Conservation (phyloP, 306 rosid species). For the Ochetophila trinervis region DNA sequence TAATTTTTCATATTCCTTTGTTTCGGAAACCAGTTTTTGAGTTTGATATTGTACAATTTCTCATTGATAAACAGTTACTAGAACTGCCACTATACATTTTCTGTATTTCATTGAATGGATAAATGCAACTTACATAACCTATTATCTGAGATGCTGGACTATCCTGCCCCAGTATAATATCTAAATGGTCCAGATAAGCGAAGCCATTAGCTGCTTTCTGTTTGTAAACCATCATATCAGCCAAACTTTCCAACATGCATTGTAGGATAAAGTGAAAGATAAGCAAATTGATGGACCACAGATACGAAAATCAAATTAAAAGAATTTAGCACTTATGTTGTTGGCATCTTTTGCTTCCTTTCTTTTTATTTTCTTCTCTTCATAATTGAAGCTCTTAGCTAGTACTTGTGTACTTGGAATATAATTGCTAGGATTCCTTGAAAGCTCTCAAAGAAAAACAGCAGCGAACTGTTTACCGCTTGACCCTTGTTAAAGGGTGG, state of each 20-base stretch:
- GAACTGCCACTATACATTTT: no score
- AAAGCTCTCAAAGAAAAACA: constrained; percentile 76
- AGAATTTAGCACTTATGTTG: background rate
- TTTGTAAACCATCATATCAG: background rate
- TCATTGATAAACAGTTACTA: no score
- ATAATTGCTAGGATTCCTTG: constrained; percentile 72
- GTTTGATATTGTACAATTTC: no score
- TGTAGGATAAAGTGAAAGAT: background rate
- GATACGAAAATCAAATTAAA: background rate
- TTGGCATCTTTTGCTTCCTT: constrained; percentile 4
- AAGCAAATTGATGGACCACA: no score
- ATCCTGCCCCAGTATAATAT: background rate
- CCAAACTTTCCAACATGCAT: background rate
- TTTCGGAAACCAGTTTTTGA: no score
- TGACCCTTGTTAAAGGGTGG: constrained; percentile 97
- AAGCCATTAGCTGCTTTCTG: background rate
- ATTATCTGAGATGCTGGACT: no score
- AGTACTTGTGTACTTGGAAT: constrained; percentile 18
- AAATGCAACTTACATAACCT: no score
- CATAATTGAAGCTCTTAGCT: constrained; percentile 2
- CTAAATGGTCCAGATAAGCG: background rate
- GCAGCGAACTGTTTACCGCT: constrained; percentile 94
- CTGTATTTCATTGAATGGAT: no score
- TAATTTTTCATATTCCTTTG: no score
- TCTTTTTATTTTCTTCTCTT: background rate